Base-by-base conservation (phyloP, 345 rosid genomes). In the Streptanthus diversifolius region DNA sequence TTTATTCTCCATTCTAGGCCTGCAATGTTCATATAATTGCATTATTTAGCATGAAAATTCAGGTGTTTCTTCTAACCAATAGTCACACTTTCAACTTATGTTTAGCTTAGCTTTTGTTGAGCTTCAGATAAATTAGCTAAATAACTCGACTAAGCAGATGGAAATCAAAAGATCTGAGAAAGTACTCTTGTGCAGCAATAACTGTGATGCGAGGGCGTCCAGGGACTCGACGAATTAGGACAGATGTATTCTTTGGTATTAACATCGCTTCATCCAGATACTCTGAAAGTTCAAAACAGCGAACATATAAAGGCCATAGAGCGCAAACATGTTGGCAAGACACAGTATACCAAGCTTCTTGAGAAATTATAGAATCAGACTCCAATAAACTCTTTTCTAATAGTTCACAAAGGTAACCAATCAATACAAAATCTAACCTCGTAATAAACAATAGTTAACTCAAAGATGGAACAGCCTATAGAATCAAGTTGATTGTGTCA, bases 241-340 rank as follows among this genome's bases (percentile, higher is more conserved):
- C 99, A 79, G 98, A 88, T 33, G 99, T 91, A 83, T 87, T 88
- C 90, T 95, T 95, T 12, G 99, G 99, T 55, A 95, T 88, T 87
- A 95, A 79, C 90, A 83, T 88, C 45, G 87, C 92, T 83, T 91
- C 98, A 87, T 90, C 99, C 72, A 82, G 83, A 87, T 91, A 95
- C 80, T 95, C 99, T 95, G 98, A 90, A 95, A 90, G 80, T 79
- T 75, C 69, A 83, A 87, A 86, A 72, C 58, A 59, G 52, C 60
- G 19, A 77, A 51, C 19, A 66, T 48, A 11, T 58, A 72, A 63
- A 66, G 27, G 69, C 74, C 64, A 72, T 24, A 27, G 22, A 39
- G 30, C 19, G 17, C 22, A 76, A 45, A 19, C 27, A 45, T 44
- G 21, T 61, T 53, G 58, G 25, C 19, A 9, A 62, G 51, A 68